phyloP scores from a whole-genome alignment of 2,329 filamentous ascomycete species.

The Cylindrodendrum hubeiense region DNA sequence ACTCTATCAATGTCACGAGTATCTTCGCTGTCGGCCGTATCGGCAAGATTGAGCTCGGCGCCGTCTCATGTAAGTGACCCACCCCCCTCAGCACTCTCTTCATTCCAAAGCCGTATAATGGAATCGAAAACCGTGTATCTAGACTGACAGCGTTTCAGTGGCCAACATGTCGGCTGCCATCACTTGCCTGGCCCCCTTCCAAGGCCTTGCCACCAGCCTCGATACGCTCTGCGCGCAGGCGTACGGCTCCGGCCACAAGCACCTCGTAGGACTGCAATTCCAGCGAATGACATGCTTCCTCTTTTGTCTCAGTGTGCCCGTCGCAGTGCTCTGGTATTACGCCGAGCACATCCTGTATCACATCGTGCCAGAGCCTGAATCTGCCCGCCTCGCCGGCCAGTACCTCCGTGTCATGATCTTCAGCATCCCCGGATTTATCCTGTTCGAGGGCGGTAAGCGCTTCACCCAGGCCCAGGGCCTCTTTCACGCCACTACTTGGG shows the following conservation, averaged over 20 bases:
- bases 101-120: neutral
- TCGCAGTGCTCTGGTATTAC: conserved; percentile 77
- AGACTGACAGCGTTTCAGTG: conserved; percentile 43
- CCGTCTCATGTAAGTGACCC: conserved; percentile 56
- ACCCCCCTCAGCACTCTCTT: neutral
- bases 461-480: conserved; percentile 87
- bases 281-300: conserved; percentile 87
- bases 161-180: conserved; percentile 84
- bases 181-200: conserved; percentile 81
- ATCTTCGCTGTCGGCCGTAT: conserved; percentile 84
- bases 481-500: conserved; percentile 82
- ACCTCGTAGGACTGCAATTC: conserved; percentile 86
- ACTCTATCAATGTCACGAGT: conserved; percentile 85
- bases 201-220: conserved; percentile 88
- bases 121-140: neutral
- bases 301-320: conserved; percentile 77
- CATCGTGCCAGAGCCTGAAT: conserved; percentile 64
- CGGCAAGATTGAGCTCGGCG: conserved; percentile 70
- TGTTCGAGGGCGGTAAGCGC: conserved; percentile 83
- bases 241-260: conserved; percentile 90
- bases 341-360: conserved; percentile 73
- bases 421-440: conserved; percentile 81
- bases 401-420: conserved; percentile 80
- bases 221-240: conserved; percentile 96
- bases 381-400: conserved; percentile 75